phyloP scores from a whole-genome alignment of 345 rosid species.

The Citrus hindsii region DNA sequence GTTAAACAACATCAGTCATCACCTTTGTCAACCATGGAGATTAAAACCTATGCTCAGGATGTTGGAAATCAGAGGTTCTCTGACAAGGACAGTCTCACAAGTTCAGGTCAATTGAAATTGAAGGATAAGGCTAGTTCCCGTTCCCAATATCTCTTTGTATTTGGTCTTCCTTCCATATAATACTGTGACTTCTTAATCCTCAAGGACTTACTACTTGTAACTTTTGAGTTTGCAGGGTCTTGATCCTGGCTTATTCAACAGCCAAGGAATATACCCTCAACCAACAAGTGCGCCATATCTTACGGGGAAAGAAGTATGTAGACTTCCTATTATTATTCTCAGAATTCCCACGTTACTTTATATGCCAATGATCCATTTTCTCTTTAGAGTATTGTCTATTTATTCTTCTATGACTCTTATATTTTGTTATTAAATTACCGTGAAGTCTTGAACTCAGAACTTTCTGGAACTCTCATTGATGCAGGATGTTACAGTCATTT shows the following conservation, averaged over 20 bases:
- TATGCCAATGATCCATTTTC: neutral
- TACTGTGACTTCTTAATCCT: neutral
- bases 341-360: neutral
- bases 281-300: conserved; percentile 48
- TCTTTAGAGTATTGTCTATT: neutral
- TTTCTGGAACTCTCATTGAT: conserved; percentile 12
- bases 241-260: conserved; percentile 63
- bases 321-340: neutral
- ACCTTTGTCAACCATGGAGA: conserved; percentile 50
- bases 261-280: conserved; percentile 82
- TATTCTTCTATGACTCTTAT: neutral
- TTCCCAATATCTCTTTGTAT: conserved; percentile 20
- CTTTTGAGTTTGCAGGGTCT: conserved; percentile 37
- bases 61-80: conserved; percentile 70
- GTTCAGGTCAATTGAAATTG: conserved; percentile 48
- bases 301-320: conserved; percentile 64
- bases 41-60: conserved; percentile 60
- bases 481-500: conserved; percentile 75
- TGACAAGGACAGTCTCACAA: conserved; percentile 30
- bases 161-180: neutral
- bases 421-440: neutral
- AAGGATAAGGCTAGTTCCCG: conserved; percentile 72
- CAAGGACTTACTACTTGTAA: neutral
- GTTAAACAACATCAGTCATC: conserved; percentile 72
- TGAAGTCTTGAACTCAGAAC: conserved; percentile 9